phyloP scores from a whole-genome alignment of 345 rosid genomes.

The Eucalyptus caleyi region DNA sequence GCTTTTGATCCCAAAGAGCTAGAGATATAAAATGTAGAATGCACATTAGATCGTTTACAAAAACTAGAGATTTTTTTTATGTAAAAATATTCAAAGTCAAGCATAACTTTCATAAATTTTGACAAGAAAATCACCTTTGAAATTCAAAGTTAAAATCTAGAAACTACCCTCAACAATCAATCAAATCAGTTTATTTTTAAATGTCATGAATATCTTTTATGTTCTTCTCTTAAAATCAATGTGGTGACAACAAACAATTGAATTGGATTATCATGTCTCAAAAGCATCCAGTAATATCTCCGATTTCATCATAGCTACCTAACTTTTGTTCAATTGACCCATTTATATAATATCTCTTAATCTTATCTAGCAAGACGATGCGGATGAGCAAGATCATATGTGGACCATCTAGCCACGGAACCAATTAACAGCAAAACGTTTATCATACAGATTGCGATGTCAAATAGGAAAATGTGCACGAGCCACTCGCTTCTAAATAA shows the following conservation, averaged over 20 bases:
- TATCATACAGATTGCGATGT: background rate
- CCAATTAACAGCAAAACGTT: background rate
- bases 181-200: background rate
- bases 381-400: background rate
- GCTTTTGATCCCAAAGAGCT: background rate
- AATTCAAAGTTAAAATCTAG: background rate
- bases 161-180: background rate
- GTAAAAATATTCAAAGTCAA: background rate
- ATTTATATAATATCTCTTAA: background rate
- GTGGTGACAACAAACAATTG: background rate
- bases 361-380: background rate
- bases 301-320: background rate
- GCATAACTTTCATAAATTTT: background rate
- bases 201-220: background rate
- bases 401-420: background rate
- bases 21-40: background rate
- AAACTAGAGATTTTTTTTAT: background rate
- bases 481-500: background rate
- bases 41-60: background rate
- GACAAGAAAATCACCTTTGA: background rate
- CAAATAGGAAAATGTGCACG: background rate
- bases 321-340: background rate
- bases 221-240: background rate
- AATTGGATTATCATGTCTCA: background rate
- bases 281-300: background rate